Evolutionary conservation across 83 land plant genomes (phyloP).

Genomic region (Diphasiastrum complanatum): DNA sequence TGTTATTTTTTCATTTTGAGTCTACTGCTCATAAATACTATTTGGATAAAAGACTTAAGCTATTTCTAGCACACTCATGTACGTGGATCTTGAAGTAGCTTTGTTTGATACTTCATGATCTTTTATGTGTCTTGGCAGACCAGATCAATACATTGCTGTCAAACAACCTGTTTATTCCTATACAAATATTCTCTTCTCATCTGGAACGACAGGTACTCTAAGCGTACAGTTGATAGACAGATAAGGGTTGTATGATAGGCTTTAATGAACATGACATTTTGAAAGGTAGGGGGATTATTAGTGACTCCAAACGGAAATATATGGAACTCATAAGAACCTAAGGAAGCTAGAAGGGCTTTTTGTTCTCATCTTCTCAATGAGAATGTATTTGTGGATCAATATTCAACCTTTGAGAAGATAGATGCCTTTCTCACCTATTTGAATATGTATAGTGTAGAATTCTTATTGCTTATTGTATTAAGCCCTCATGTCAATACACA

Average conservation of each 20-base stretch:
- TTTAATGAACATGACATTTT: not conserved
- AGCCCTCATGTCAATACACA: no score
- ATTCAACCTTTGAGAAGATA: no score
- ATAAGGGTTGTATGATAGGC: not conserved
- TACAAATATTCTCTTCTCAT: constrained; percentile 83
- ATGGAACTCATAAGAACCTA: no score
- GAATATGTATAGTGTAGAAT: no score
- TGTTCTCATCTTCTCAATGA: no score
- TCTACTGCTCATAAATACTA: not conserved
- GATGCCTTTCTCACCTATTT: no score
- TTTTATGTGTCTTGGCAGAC: constrained; percentile 36
- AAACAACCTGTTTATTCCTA: constrained; percentile 47
- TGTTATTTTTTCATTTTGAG: no score
- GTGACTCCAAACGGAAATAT: no score
- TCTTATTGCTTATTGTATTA: no score
- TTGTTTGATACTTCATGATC: not conserved
- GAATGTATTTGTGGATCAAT: no score
- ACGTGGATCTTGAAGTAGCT: not conserved
- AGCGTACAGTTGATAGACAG: constrained; percentile 1
- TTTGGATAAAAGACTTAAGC: not conserved
- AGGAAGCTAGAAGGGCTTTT: no score
- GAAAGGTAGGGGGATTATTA: no score
- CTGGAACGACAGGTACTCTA: constrained; percentile 85
- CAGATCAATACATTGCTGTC: constrained; percentile 49
- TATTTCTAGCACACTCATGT: not conserved